A percentile compares a stretch with the other conserved stretches of the same genome.
Conservation (phyloP, 1,284 basidiomycete species). For the Takashimella tepidaria region DNA sequence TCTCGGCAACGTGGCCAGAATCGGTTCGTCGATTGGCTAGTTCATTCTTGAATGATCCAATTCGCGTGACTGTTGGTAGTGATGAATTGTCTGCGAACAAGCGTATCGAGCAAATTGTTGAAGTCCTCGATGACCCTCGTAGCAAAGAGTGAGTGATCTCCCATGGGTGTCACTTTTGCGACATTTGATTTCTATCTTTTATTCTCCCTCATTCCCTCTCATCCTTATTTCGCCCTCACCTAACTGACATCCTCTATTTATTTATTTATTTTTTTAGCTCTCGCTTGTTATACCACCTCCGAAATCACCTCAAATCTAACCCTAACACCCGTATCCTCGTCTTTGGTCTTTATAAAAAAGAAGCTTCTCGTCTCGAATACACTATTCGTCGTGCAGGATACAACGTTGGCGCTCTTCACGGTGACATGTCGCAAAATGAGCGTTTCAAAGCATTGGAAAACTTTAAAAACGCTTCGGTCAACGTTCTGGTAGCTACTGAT, state of each 20-base stretch:
- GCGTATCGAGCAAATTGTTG: slow-evolving; percentile 68
- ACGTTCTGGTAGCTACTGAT: slow-evolving; percentile 91
- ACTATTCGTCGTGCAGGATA: slow-evolving; percentile 75
- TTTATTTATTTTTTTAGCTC: slow-evolving; percentile 50
- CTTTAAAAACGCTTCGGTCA: slow-evolving; percentile 81
- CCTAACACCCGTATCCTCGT: slow-evolving; percentile 66
- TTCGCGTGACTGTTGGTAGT: slow-evolving; percentile 89
- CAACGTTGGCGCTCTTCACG: slow-evolving; percentile 82
- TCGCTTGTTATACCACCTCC: slow-evolving; percentile 63
- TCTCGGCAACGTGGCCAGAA: slow-evolving; percentile 98
- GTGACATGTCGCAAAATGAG: slow-evolving; percentile 83
- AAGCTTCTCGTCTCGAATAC: slow-evolving; percentile 82
- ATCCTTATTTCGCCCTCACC: neutral
- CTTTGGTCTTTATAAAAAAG: slow-evolving; percentile 97
- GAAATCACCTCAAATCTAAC: slow-evolving; percentile 56
- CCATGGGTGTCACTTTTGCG: too few species aligned
- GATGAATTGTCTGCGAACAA: slow-evolving; percentile 95
- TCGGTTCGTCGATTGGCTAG: slow-evolving; percentile 89
- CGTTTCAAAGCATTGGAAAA: slow-evolving; percentile 80
- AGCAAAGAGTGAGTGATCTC: slow-evolving; percentile 82
- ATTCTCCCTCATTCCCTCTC: neutral
- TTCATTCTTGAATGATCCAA: slow-evolving; percentile 79
- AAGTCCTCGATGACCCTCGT: slow-evolving; percentile 82
- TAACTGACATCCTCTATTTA: slow-evolving; percentile 3
- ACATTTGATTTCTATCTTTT: neutral